A percentile compares a stretch with the other conserved stretches of the same genome.
phyloP scores from a whole-genome alignment of 192 early-diverging fungal species.

The Neocallimastix lanati region DNA sequence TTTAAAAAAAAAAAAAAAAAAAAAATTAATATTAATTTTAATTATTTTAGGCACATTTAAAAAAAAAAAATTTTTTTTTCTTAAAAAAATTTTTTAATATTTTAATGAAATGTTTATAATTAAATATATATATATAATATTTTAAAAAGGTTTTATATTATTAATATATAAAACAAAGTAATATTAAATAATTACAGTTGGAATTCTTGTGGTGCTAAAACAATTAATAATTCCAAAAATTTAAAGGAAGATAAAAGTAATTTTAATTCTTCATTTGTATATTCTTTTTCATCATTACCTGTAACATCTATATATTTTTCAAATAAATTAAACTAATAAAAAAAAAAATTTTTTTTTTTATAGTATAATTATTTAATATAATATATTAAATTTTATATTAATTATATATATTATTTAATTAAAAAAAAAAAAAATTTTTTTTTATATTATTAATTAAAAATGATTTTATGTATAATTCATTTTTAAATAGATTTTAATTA shows the following conservation, averaged over 20 bases:
- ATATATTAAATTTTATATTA: neutral
- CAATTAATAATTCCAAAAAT: constrained; percentile 64
- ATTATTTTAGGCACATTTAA: too few species aligned
- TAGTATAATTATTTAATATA: neutral
- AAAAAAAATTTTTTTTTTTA: too few species aligned
- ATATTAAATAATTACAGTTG: constrained; percentile 41
- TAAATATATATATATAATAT: too few species aligned
- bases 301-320: constrained; percentile 29
- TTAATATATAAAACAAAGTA: too few species aligned
- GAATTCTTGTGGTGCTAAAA: constrained; percentile 65
- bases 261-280: constrained; percentile 30
- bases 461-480: constrained; percentile 5
- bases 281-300: constrained; percentile 16
- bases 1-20: too few species aligned
- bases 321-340: constrained; percentile 53
- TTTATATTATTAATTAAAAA: neutral
- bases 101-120: too few species aligned
- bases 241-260: constrained; percentile 72
- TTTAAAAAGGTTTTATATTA: too few species aligned
- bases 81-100: too few species aligned
- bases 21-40: too few species aligned
- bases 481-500: too few species aligned
- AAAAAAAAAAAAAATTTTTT: neutral
- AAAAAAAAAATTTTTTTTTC: too few species aligned
- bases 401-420: neutral